phyloP scores from a whole-genome alignment of 495 filamentous ascomycete species.

The Talaromyces trachyspermus region DNA sequence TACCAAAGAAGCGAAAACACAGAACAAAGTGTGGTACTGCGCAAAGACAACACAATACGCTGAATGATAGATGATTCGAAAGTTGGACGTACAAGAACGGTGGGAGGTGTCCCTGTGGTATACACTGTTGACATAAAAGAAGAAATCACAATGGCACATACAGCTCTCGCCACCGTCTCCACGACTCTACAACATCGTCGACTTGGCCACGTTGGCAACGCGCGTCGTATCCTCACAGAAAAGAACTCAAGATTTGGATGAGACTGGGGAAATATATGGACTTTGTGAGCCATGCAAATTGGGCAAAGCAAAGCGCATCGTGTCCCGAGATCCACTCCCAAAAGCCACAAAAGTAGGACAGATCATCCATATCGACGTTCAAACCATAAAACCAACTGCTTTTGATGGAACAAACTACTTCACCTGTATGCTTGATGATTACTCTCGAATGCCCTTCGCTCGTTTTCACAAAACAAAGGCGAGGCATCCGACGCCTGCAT shows the following conservation, averaged over 20 bases:
- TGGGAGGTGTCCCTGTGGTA: background rate
- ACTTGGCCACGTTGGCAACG: background rate
- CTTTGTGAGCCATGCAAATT: background rate
- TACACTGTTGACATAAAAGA: background rate
- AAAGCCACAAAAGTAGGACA: background rate
- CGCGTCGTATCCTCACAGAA: background rate
- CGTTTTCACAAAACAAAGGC: background rate
- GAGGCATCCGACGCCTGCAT: background rate
- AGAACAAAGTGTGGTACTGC: background rate
- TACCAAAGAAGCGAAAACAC: background rate
- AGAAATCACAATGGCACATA: background rate
- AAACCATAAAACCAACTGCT: conserved; percentile 1
- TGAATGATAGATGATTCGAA: background rate
- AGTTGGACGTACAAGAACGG: background rate
- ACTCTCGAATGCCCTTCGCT: background rate
- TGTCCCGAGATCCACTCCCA: background rate
- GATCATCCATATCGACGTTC: conserved; percentile 1
- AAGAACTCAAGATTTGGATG: background rate
- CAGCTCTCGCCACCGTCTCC: background rate
- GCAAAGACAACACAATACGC: conserved; percentile 1
- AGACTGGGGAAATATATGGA: too few relatives aligned
- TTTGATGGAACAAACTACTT: background rate
- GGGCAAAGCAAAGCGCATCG: background rate
- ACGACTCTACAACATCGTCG: background rate
- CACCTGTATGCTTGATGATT: background rate